A percentile compares a stretch with the other conserved stretches of the same genome.
These are phyloP conservation scores for Trapa bicornis DNA, from an alignment of 345 rosid species.

Conservation along the genomic window DNA sequence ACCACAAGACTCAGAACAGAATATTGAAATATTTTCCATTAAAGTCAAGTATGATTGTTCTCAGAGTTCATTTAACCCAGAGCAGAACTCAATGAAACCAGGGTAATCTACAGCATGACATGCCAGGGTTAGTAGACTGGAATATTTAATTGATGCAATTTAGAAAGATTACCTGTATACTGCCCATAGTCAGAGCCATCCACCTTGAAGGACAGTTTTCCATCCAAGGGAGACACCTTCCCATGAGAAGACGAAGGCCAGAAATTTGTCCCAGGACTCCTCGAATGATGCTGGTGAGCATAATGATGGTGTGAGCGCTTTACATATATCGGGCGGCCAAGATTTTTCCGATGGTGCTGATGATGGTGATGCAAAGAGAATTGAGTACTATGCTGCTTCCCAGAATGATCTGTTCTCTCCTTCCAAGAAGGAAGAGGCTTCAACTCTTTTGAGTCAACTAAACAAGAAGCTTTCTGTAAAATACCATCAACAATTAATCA, in stretches of 20 bases:
- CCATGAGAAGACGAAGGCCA: conserved; percentile 40
- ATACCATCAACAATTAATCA: not conserved
- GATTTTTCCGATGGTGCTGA: conserved; percentile 29
- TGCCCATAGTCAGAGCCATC: conserved; percentile 21
- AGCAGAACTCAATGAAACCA: not conserved
- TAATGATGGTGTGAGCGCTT: conserved; percentile 47
- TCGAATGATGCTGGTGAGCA: conserved; percentile 40
- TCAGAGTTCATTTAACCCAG: not conserved
- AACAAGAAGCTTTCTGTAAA: conserved; percentile 27
- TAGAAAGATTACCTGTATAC: conserved; percentile 20
- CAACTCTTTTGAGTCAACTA: conserved; percentile 19
- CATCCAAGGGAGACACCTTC: conserved; percentile 20
- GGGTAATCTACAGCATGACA: not conserved
- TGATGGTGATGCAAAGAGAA: conserved; percentile 20
- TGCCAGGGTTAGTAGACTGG: not conserved
- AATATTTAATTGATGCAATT: not conserved
- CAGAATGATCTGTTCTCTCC: conserved; percentile 18
- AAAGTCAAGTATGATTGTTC: not conserved
- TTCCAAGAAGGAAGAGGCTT: conserved; percentile 22
- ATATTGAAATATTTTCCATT: not conserved
- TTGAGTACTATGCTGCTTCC: conserved; percentile 22
- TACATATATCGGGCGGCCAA: conserved; percentile 35
- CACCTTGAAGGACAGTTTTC: conserved; percentile 30
- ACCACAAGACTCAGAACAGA: not conserved
- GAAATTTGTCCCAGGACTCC: conserved; percentile 29